Base-by-base conservation (phyloP, 164 flowering plant genomes). In the Vitis riparia region DNA sequence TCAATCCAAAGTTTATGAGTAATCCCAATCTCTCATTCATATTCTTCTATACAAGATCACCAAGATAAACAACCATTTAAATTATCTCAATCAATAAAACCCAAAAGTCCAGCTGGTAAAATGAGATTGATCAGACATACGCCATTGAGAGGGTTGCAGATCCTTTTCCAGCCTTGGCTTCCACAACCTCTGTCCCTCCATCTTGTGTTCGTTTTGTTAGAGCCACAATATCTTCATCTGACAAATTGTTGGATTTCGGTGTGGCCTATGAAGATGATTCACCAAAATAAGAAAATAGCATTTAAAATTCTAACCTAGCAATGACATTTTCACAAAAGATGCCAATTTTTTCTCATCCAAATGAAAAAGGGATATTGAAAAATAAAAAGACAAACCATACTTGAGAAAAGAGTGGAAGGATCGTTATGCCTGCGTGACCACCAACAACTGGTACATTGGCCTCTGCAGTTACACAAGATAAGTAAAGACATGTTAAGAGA, bases 61-160 rank as follows among this genome's bases (percentile, higher is more conserved):
- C 44, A 37, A 37, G 44, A 37, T 37, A 37, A 37, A 37, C 44
- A 37, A 37, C 0, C 27, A 23, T 23, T 23, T 1, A 23, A 23
- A 23, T 23, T 23, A 23, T 23, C 27, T 23, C 27, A 23, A 23
- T 23, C 27, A 23, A 23, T 23, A 23, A 37, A 3, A 37, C 44
- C 7, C 7, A 37, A 37, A 37, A 37, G 44, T 6, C 44, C 44
- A 37, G 44, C 44, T 3, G 7, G 7, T 37, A 6, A 37, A 37
- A 37, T 3, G 0, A 37, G 44, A 37, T 37, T 64, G 15, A 56
- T 32, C 12, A 65, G 11, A 87, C 98, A 86, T 90, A 95, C 97
- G 99, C 99, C 98, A 95, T 95, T 29, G 99, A 93, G 59, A 93
- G 82, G 61, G 99, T 95, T 32, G 99, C 99, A 56, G 99, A 95